Base-by-base conservation (phyloP, 345 rosid genomes). In the Ceriops zippeliana region DNA sequence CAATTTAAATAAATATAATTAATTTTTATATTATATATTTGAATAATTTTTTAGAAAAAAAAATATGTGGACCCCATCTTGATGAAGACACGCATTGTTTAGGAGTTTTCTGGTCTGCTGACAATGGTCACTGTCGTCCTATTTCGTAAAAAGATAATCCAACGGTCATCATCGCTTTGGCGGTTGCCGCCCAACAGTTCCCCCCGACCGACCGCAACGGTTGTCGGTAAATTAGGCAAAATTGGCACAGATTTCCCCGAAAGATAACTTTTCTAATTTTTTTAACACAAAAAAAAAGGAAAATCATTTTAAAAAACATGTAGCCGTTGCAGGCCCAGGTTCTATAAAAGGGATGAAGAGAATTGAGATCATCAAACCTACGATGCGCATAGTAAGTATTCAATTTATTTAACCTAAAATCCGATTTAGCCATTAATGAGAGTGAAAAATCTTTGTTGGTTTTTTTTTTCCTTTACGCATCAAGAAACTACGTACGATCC, bases 101-200 rank as follows among this genome's bases (percentile, higher is more conserved):
- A 52, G 64, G 86, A 87, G 82, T 75, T 62, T 26, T 74, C 15
- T 11, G 46, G 15, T 38, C 46, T 10, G 2, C 46, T 38, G 46
- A 54, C 52, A 16, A 83, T 89, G 96, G 87, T 61, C 70, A 35
- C 6, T 62, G 79, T 77, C 71, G 51, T 58, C 86, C 83, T 66
- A 77, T 69, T 70, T 76, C 74, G 42, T 67, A 38, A 61, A 68
- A 60, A 52, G 13, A 16, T 28, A 35, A 90, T 88, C 91, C 69
- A 69, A 86, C 84, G 89, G 89, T 62, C 76, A 1, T 17, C 0
- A 61, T 73, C 35, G 27, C 57, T 58, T 69, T 28, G 92, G 86
- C 98, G 96, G 98, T 77, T 67, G 87, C 93, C 96, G 90, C 75
- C 97, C 91, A 77, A 54, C 75, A 62, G 80, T 76, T 68, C 9